Base-by-base conservation (phyloP, 352 stramenopile species). In the Phytophthora hibernalis region DNA sequence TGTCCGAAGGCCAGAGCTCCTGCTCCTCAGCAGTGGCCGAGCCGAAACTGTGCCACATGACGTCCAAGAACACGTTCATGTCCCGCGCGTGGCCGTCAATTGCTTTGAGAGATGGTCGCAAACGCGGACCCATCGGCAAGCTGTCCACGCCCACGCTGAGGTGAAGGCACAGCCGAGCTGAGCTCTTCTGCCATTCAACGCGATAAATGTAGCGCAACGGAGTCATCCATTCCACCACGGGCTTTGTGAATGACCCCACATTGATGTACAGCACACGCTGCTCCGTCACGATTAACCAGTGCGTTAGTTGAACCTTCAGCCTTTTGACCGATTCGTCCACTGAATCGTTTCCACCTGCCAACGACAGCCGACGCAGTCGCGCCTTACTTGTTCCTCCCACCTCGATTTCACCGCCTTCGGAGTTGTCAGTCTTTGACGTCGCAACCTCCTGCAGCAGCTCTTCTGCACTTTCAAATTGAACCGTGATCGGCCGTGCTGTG, bases 231-330 rank as follows among this genome's bases (percentile, higher is more conserved):
- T 96, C 87, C 10, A 96, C 86, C 20, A 95, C 65, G 0, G 89
- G 87, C 24, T 92, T 86, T 8, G 77, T 79, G 21, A 88, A 84
- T 26, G 83, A 93, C 3, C 83, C 83, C 2, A 95, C 87, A 53
- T 93, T 93, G 55, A 96, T 93, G 63, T 96, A 96, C 54, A 96
- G 59, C 21, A 80, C 89, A 13, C 87, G 84, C 54, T 93, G 82
- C 58, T 96, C 89, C 15, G 89, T 96, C 45, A 96, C 88, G 28
- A 96, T 95, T 26, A 96, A 64, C 89, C 89, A 96, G 63, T 96
- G 89, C 2, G 72, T 78, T 55, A 95, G 59, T 45, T 93, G 82
- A 11, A 96, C 87, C 48, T 86, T 87, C 3, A 93, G 65, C 43
- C 82, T 79, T 10, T 70, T 70, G 10, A 85, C 73, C 6, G 60